Conservation (phyloP, 2,329 filamentous ascomycete species). For the Fusarium albosuccineum region DNA sequence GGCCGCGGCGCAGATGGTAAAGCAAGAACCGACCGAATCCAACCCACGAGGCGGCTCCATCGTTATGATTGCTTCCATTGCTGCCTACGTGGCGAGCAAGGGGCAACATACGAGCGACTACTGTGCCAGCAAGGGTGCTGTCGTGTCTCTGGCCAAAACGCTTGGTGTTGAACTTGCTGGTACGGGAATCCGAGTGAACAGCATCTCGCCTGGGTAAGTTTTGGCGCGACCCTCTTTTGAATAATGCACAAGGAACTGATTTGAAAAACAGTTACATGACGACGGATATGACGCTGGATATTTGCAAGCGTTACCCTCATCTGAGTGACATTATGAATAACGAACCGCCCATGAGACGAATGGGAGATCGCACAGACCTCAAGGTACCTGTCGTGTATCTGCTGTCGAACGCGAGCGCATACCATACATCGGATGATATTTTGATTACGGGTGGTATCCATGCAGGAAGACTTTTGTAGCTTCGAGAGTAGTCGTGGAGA, state of each 20-base stretch:
- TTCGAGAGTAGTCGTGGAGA: background rate
- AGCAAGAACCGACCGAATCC: conserved; percentile 42
- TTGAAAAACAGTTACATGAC: conserved; percentile 45
- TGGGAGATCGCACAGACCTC: conserved; percentile 55
- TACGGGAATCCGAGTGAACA: conserved; percentile 49
- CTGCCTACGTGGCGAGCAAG: conserved; percentile 48
- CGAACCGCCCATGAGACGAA: conserved; percentile 55
- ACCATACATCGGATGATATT: conserved; percentile 57
- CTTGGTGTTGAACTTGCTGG: conserved; percentile 52
- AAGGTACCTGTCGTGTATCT: conserved; percentile 57
- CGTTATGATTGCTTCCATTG: conserved; percentile 51
- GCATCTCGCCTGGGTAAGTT: conserved; percentile 51
- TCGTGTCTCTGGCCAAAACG: conserved; percentile 58
- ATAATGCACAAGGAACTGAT: too few species aligned
- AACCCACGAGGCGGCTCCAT: conserved; percentile 48
- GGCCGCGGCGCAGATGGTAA: conserved; percentile 52
- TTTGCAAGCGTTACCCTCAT: conserved; percentile 44
- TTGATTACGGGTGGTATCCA: conserved; percentile 54
- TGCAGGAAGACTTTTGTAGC: conserved; percentile 37
- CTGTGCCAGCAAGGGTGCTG: conserved; percentile 61
- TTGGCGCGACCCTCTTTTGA: too few species aligned
- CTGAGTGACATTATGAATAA: conserved; percentile 53
- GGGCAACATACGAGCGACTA: conserved; percentile 54
- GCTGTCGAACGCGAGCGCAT: conserved; percentile 55
- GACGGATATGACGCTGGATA: conserved; percentile 52